phyloP scores from a whole-genome alignment of 257 asterid genomes.

The Solanum pimpinellifolium region DNA sequence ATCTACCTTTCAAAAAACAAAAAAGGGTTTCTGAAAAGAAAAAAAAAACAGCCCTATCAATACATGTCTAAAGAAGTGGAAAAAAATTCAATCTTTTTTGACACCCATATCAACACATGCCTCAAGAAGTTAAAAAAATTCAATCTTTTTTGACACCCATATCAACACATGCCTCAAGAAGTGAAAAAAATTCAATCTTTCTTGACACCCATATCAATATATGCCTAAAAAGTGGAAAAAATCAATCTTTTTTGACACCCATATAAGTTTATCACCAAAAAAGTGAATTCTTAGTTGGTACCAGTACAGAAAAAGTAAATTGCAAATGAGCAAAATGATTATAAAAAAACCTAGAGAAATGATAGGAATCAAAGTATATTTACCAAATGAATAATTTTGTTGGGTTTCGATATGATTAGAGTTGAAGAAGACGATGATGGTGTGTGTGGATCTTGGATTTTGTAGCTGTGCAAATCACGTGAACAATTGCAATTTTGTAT shows the following conservation, averaged over 20 bases:
- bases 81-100: slow-evolving; percentile 11
- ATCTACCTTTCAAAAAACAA: background rate
- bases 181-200: background rate
- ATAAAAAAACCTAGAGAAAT: background rate
- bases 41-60: background rate
- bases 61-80: background rate
- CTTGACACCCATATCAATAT: background rate
- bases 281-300: background rate
- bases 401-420: background rate
- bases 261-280: too few species aligned
- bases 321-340: background rate
- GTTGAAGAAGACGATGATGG: slow-evolving; percentile 2
- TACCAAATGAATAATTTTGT: background rate
- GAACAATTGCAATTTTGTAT: slow-evolving; percentile 20
- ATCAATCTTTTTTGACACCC: background rate
- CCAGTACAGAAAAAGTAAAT: background rate
- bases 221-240: background rate
- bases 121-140: background rate
- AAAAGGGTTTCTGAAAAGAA: background rate
- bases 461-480: slow-evolving; percentile 18
- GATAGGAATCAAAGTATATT: background rate
- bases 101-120: background rate
- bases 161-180: background rate
- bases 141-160: background rate
- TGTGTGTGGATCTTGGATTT: slow-evolving; percentile 23